These are phyloP conservation scores for Gamarada debralockiae DNA, from an alignment of 495 filamentous ascomycete genomes.

Conservation along the genomic window DNA sequence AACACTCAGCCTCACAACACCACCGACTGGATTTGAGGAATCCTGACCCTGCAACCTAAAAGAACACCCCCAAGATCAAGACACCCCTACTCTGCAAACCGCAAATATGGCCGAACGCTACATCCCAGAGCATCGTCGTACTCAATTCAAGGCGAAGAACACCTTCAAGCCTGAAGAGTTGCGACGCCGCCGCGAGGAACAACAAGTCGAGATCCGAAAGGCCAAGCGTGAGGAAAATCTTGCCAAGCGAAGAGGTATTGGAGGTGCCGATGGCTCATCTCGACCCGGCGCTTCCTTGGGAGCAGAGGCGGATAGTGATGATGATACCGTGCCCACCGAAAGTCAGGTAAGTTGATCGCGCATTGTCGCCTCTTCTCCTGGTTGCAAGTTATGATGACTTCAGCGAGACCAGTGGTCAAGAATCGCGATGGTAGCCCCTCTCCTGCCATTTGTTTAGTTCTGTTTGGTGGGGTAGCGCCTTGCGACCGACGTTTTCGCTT, in stretches of 20 bases:
- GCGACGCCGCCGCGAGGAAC: slow-evolving; percentile 95
- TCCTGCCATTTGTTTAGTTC: slow-evolving; percentile 19
- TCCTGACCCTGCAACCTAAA: not conserved
- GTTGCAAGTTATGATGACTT: not conserved
- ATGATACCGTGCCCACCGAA: slow-evolving; percentile 91
- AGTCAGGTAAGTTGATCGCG: slow-evolving; percentile 73
- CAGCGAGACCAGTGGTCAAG: not conserved
- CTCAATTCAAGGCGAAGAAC: slow-evolving; percentile 97
- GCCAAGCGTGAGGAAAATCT: slow-evolving; percentile 97
- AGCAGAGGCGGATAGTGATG: slow-evolving; percentile 91
- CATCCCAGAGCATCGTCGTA: slow-evolving; percentile 98
- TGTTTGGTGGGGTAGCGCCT: slow-evolving; percentile 23
- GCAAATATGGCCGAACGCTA: slow-evolving; percentile 93
- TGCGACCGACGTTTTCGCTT: slow-evolving; percentile 24
- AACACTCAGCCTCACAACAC: slow-evolving; percentile 11
- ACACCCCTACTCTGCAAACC: slow-evolving; percentile 22
- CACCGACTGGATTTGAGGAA: slow-evolving; percentile 8
- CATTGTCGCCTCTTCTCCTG: not conserved
- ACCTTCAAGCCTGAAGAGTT: slow-evolving; percentile 99
- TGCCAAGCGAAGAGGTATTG: slow-evolving; percentile 95
- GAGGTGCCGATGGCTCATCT: slow-evolving; percentile 60
- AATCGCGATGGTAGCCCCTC: not conserved
- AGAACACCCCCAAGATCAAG: not conserved
- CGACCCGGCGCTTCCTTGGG: slow-evolving; percentile 82
- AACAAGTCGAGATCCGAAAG: slow-evolving; percentile 98